Conservation (phyloP, 2,329 filamentous ascomycete species). For the Neonectria coccinea region DNA sequence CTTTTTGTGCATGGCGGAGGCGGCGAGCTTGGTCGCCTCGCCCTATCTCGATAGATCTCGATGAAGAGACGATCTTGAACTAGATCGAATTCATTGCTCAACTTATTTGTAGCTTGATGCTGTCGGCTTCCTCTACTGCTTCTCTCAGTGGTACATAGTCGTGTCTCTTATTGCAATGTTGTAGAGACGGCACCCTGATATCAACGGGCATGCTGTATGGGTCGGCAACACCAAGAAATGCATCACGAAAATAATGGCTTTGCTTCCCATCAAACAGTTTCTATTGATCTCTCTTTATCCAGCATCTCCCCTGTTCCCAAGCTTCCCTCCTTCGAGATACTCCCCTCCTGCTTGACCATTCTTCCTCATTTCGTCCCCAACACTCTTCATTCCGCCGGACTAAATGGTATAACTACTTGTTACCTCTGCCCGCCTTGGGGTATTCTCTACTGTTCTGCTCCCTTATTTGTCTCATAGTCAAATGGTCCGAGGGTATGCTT, state of each 20-base stretch:
- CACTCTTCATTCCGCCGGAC: constrained; percentile 46
- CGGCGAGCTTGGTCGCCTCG: constrained; percentile 3
- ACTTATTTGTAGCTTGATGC: too few species aligned
- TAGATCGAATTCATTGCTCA: neutral
- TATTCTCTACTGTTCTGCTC: too few species aligned
- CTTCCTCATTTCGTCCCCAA: constrained; percentile 51
- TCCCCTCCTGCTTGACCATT: constrained; percentile 49
- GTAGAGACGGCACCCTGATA: neutral
- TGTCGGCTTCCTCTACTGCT: too few species aligned
- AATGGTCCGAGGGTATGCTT: too few species aligned
- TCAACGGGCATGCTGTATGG: neutral
- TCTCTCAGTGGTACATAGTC: neutral
- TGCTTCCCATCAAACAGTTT: neutral
- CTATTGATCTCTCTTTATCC: neutral
- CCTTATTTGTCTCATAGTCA: too few species aligned
- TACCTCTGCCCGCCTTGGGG: too few species aligned
- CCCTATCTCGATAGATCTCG: neutral
- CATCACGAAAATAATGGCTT: neutral
- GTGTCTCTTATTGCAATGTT: neutral
- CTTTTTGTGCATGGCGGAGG: constrained; percentile 21
- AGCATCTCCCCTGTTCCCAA: neutral
- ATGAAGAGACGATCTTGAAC: neutral
- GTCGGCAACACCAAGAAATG: neutral
- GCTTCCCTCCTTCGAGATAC: constrained; percentile 48
- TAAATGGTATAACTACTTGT: too few species aligned